Percentiles rank a stretch among this genome's conserved stretches.
Conservation (phyloP, 2,329 filamentous ascomycete genomes). For the Diaporthe nobilis region DNA sequence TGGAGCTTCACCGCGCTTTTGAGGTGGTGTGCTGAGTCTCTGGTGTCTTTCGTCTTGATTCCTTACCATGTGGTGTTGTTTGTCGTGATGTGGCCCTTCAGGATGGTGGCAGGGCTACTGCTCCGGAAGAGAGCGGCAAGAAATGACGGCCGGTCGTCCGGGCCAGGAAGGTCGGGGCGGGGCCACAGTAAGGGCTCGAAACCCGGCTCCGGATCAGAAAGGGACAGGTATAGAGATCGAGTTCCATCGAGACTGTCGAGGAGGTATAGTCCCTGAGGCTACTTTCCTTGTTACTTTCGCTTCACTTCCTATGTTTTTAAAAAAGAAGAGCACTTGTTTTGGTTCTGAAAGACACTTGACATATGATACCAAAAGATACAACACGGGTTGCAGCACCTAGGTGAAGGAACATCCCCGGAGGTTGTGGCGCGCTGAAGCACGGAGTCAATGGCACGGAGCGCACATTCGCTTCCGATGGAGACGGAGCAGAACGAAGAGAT, state of each 20-base stretch:
- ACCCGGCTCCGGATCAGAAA: constrained; percentile 52
- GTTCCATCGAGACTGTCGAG: constrained; percentile 44
- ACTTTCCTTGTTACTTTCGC: not conserved
- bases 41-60: constrained; percentile 54
- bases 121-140: constrained; percentile 49
- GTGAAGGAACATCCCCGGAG: not conserved
- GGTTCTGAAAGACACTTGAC: not conserved
- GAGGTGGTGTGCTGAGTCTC: constrained; percentile 55
- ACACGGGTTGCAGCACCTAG: not conserved
- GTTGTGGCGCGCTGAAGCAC: constrained; percentile 17
- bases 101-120: constrained; percentile 53
- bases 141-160: constrained; percentile 45
- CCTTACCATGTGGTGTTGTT: constrained; percentile 58
- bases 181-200: constrained; percentile 45
- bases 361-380: constrained; percentile 30
- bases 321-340: constrained; percentile 7
- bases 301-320: not conserved
- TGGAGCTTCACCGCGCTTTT: constrained; percentile 51
- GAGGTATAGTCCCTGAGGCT: constrained; percentile 40
- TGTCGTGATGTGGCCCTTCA: constrained; percentile 60
- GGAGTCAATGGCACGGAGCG: constrained; percentile 1
- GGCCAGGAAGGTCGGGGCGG: constrained; percentile 43
- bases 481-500: not conserved
- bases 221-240: constrained; percentile 49
- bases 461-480: not conserved